Evolutionary conservation across 805 yeast species (phyloP), one percentile per base, ranked within the genome.

Genomic region (Wickerhamomyces rabaulensis): DNA sequence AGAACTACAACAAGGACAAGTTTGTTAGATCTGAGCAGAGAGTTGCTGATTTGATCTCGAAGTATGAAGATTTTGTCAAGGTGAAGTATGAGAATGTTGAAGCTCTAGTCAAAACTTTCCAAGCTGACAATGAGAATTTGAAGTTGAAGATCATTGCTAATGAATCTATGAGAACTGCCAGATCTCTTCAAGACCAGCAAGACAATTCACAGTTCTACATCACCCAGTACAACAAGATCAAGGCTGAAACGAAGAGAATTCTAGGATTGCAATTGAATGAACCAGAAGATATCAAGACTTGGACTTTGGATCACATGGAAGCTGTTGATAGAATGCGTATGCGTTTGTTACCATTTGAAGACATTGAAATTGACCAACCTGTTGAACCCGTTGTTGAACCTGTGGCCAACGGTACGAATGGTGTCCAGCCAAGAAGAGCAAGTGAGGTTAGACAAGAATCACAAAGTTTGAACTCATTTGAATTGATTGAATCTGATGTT

Each of bases 321-420:
- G 86, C 87, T 29, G 68, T 73, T 25, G 80, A 82, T 53, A 66
- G 92, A 52, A 83, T 79, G 77, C 69, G 91, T 49, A 80, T 74
- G 48, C 68, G 86, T 48, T 58, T 87, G 40, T 61, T 83, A 6
- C 76, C 79, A 17, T 80, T 77, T 47, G 77, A 75, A 47, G 76
- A 76, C 37, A 50, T 72, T 7, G 65, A 71, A 2, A 73, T 70
- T 12, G 68, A 73, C 9, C 75, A 76, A 45, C 68, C 68, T 43
- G 54, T 76, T 12, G 61, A 72, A 0, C 73, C 73, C 44, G 64
- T 64, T 23, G 63, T 71, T 20, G 68, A 64, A 16, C 70, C 73
- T 27, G 31, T 13, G 5, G 16, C 36, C 6, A 33, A n/a, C 5
- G 20, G 10, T 6, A 17, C 20, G 15, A 9, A 33, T 6, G 20